Conservation (phyloP, 2,329 filamentous ascomycete genomes). For the Phyllosticta capitalensis region DNA sequence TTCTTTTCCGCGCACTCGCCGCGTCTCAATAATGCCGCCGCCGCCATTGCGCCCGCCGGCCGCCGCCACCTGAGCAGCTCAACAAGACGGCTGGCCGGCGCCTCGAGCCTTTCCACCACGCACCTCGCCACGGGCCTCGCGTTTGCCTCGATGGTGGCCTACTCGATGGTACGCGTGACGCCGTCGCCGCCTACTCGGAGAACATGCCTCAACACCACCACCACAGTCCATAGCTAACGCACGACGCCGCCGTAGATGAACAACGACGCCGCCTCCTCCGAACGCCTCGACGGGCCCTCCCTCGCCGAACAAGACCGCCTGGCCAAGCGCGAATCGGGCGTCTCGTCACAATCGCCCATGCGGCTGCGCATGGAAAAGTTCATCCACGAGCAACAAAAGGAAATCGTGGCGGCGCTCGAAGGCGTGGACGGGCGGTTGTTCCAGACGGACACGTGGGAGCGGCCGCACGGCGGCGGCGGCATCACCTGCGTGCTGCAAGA, state of each 20-base stretch:
- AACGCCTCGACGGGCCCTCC: constrained; percentile 50
- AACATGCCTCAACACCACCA: background rate
- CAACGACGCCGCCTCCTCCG: constrained; percentile 23
- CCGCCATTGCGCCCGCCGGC: no score
- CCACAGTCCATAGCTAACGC: background rate
- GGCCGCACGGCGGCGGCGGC: constrained; percentile 82
- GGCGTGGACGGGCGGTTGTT: constrained; percentile 77
- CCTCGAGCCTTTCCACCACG: constrained; percentile 26
- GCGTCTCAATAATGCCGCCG: background rate
- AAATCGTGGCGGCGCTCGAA: constrained; percentile 76
- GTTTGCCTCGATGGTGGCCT: constrained; percentile 44
- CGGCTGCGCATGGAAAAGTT: constrained; percentile 95
- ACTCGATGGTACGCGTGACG: constrained; percentile 47
- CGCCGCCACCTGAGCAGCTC: background rate
- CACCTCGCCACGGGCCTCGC: constrained; percentile 39
- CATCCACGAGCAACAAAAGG: constrained; percentile 84
- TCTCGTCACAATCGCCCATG: constrained; percentile 80
- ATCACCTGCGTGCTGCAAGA: constrained; percentile 93
- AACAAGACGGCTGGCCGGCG: background rate
- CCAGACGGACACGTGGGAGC: constrained; percentile 74
- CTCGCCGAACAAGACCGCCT: constrained; percentile 80
- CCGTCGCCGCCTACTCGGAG: background rate
- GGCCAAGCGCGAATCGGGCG: constrained; percentile 65
- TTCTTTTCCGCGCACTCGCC: constrained; percentile 1
- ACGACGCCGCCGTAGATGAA: background rate